phyloP scores from a whole-genome alignment of 164 flowering plant species.

The Santalum album region DNA sequence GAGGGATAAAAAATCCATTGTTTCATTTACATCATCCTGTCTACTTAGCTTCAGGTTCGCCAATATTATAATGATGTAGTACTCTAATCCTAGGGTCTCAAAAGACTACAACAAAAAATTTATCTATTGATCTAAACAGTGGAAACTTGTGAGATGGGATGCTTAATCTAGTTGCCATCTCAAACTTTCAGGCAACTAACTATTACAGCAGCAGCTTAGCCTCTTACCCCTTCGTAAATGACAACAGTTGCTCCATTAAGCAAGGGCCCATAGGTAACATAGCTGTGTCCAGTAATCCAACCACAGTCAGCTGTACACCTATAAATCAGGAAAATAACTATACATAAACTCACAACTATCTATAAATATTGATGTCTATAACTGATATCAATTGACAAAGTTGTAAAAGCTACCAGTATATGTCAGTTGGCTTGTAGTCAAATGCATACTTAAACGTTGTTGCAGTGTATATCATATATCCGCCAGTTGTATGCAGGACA shows the following conservation, averaged over 20 bases:
- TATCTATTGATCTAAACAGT: too few relatives aligned
- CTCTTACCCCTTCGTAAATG: conserved; percentile 82
- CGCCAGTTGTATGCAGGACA: conserved; percentile 96
- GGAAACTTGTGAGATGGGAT: too few relatives aligned
- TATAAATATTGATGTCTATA: neutral
- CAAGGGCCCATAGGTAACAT: conserved; percentile 96
- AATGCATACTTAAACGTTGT: conserved; percentile 95
- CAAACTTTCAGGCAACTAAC: too few relatives aligned
- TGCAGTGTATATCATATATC: conserved; percentile 94
- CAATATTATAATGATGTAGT: too few relatives aligned
- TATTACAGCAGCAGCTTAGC: neutral
- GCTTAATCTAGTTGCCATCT: too few relatives aligned
- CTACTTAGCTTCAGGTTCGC: too few relatives aligned
- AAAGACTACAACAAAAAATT: too few relatives aligned
- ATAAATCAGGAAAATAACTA: conserved; percentile 7
- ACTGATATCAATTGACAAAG: neutral
- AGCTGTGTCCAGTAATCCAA: conserved; percentile 99
- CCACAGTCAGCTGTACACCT: conserved; percentile 99
- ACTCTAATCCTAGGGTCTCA: too few relatives aligned
- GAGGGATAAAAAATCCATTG: too few relatives aligned
- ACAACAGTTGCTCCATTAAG: conserved; percentile 78
- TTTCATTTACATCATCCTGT: too few relatives aligned
- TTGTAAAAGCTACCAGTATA: conserved; percentile 63
- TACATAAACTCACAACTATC: neutral
- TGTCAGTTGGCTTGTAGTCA: conserved; percentile 87